Base-by-base conservation (phyloP, 345 rosid species). In the Salix purpurea region DNA sequence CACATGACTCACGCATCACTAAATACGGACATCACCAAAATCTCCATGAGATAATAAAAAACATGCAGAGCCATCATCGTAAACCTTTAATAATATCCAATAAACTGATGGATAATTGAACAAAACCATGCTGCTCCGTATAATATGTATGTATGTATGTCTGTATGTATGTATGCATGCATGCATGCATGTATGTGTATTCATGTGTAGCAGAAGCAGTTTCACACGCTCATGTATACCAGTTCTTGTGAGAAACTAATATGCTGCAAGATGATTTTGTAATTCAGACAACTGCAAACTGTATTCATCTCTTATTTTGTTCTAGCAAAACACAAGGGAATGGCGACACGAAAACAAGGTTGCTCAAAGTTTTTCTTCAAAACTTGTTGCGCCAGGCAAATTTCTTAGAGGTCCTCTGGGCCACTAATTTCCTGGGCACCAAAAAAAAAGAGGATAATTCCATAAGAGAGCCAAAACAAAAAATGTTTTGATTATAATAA, bases 361-460 rank as follows among this genome's bases (percentile, higher is more conserved):
- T 16, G 65, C 44, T n/a, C 32, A 24, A 26, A 72, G 3, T 19
- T 30, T 18, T 24, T 26, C 26, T 40, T 40, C 44, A 40, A 40
- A 21, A 16, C 30, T 18, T 9, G 30, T 40, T 30, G 23, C 28
- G 67, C 56, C 72, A 23, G 44, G 71, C 48, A 21, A 21, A 58
- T 32, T 40, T 2, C 79, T 88, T 80, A 96, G 70, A 93, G 85
- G 82, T 90, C 98, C 81, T 80, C 91, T 0, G 93, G 93, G 82
- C 91, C 94, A 74, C 85, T 90, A 77, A 93, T 91, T 50, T 90
- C 91, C 98, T 95, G 64, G 64, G 87, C 2, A 74, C 23, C 42
- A 9, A 36, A 23, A 61, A 54, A 69, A 30, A 21, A 8, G 46
- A 40, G 44, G 56, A 15, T 1, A 37, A 16, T 13, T 15, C 67